Conservation (phyloP, 192 early-diverging fungal genomes). For the Podila horticola region DNA sequence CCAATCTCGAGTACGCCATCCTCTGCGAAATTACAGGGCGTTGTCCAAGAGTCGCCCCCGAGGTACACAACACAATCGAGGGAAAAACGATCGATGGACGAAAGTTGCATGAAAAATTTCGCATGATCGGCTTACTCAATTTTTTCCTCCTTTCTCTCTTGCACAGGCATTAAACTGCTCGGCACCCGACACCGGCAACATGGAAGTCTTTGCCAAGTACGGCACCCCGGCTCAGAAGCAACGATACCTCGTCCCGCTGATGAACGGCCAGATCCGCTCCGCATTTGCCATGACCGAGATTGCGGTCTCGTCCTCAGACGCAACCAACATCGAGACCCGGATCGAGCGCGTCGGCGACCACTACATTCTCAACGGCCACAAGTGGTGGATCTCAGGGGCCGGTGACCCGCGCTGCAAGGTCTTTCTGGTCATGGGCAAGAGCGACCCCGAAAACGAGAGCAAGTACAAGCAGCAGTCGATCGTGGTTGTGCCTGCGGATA, state of each 20-base stretch:
- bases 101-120: too few species aligned
- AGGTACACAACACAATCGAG: slow-evolving; percentile 48
- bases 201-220: slow-evolving; percentile 99
- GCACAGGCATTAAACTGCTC: slow-evolving; percentile 86
- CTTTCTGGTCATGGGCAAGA: slow-evolving; percentile 94
- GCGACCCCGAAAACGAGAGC: slow-evolving; percentile 70
- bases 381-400: slow-evolving; percentile 99
- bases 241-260: slow-evolving; percentile 81
- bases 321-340: slow-evolving; percentile 93
- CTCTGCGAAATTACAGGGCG: slow-evolving; percentile 93
- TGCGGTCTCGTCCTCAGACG: slow-evolving; percentile 94
- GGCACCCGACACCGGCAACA: slow-evolving; percentile 98
- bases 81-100: too few species aligned
- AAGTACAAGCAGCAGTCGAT: slow-evolving; percentile 91
- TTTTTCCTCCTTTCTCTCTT: neutral
- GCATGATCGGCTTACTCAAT: too few species aligned
- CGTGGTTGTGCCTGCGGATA: slow-evolving; percentile 86
- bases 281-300: slow-evolving; percentile 99
- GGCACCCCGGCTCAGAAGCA: slow-evolving; percentile 87
- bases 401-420: slow-evolving; percentile 94
- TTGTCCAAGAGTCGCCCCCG: slow-evolving; percentile 83
- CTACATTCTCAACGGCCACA: slow-evolving; percentile 83
- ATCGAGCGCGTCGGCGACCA: slow-evolving; percentile 77
- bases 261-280: slow-evolving; percentile 93
- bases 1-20: slow-evolving; percentile 94